These are phyloP conservation scores for Drechmeria coniospora DNA, from an alignment of 2,329 filamentous ascomycete genomes.

Conservation along the genomic window DNA sequence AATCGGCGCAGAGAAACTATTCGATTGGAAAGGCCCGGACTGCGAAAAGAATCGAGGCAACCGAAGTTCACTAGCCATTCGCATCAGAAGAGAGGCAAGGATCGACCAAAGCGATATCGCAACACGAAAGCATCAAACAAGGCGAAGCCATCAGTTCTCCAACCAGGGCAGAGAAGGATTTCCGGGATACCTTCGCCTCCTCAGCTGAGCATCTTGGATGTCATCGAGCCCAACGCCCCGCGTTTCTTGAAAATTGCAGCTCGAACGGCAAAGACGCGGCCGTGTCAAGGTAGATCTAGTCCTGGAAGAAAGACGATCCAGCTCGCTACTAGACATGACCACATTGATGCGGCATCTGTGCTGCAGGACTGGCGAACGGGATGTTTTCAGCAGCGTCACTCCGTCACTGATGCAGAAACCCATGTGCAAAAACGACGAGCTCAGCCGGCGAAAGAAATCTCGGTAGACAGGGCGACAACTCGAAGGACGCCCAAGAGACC, in stretches of 20 bases:
- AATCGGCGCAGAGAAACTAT: conserved; percentile 10
- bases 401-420: no score
- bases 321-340: conserved; percentile 45
- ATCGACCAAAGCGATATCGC: neutral
- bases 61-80: conserved; percentile 17
- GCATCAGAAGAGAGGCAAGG: neutral
- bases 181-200: conserved; percentile 18
- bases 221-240: conserved; percentile 36
- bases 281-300: conserved; percentile 36
- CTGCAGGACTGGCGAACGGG: conserved; percentile 42
- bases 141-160: conserved; percentile 6
- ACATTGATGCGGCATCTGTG: conserved; percentile 37
- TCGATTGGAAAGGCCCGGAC: no score
- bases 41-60: conserved; percentile 11
- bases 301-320: conserved; percentile 41
- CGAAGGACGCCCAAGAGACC: conserved; percentile 1
- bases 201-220: conserved; percentile 44
- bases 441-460: conserved; percentile 7
- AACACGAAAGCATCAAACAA: conserved; percentile 2
- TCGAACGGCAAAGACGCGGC: conserved; percentile 33
- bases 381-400: conserved; percentile 27
- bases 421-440: conserved; percentile 4
- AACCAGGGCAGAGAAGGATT: conserved; percentile 1
- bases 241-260: conserved; percentile 46
- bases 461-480: conserved; percentile 8